Base-by-base conservation (phyloP, 495 filamentous ascomycete species). In the Penicillium angulare region DNA sequence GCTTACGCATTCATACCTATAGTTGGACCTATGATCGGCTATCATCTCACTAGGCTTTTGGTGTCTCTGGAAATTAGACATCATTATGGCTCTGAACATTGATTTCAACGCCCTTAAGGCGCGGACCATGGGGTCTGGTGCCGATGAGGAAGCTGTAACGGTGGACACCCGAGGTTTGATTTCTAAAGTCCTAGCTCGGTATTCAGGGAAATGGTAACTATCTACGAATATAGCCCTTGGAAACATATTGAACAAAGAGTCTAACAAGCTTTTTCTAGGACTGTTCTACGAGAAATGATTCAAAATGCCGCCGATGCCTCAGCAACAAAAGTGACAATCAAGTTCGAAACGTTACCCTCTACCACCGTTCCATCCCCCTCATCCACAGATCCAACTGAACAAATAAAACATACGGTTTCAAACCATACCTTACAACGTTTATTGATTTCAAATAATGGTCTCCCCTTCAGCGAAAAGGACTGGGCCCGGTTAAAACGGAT, bases 301-400 rank as follows among this genome's bases (percentile, higher is more conserved):
- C 95, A 99, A 64, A 99, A 99, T 65, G 95, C 93, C 8, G 93
- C 95, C 32, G 95, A 99, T 72, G 95, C 95, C 16, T 86, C 87
- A 52, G 92, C 93, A 16, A 87, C 85, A 7, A 91, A 85, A 47
- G 92, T 99, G 24, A 86, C 84, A 35, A 89, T 99, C 54, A 89
- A 86, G 49, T 93, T 91, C 73, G 90, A 97, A 65, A 96, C 90
- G 1, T 63, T 88, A 5, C 90, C 91, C 9, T 96, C 91, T 18
- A 79, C 84, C 2, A 83, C 76, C 13, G 74, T 93, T 16, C 88
- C 91, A 7, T 74, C 89, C 3, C 88, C 91, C 5, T 67, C 79
- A 15, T 79, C 79, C 13, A 81, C 80, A 38, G 84, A 87, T 57
- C 76, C 73, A 15, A 85, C 87, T 34, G 79, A 85, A 24, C 75